These are phyloP conservation scores for Tricholoma terreum DNA, from an alignment of 768 basidiomycete genomes.

Conservation along the genomic window DNA sequence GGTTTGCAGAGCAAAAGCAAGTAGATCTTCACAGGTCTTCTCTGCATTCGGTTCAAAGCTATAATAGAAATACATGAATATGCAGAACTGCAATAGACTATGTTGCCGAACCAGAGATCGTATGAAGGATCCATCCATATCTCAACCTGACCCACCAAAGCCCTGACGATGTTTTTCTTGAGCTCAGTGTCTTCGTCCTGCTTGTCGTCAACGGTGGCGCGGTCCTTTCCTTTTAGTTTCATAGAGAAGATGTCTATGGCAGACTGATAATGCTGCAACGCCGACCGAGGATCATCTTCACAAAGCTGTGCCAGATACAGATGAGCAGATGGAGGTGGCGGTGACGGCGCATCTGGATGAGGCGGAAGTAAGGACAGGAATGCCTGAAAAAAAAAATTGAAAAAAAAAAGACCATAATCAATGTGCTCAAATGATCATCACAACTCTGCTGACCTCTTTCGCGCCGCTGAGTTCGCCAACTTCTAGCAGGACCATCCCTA, in stretches of 20 bases:
- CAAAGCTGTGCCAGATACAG: constrained; percentile 86
- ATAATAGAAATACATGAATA: background rate
- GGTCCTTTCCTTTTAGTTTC: constrained; percentile 75
- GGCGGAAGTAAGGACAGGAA: constrained; percentile 63
- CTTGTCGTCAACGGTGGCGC: constrained; percentile 36
- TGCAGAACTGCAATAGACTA: background rate
- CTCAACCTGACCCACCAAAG: constrained; percentile 86
- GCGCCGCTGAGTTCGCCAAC: constrained; percentile 73
- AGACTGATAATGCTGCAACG: constrained; percentile 75
- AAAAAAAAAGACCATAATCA: background rate
- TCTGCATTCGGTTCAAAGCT: constrained; percentile 85
- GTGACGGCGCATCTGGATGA: constrained; percentile 51
- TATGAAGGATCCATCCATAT: constrained; percentile 94
- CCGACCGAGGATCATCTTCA: constrained; percentile 70
- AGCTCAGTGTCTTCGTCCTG: constrained; percentile 56
- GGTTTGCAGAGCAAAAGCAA: constrained; percentile 66
- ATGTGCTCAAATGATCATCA: background rate
- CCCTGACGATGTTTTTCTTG: constrained; percentile 68
- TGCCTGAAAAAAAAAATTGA: constrained; percentile 42
- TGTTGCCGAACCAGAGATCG: constrained; percentile 70
- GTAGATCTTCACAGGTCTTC: constrained; percentile 74
- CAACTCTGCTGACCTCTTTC: constrained; percentile 48
- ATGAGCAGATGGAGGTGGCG: constrained; percentile 76
- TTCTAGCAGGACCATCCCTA: constrained; percentile 78
- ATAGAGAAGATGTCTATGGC: constrained; percentile 67